Evolutionary conservation across 192 early-diverging fungal genomes (phyloP).

Genomic region (Podila verticillata): DNA sequence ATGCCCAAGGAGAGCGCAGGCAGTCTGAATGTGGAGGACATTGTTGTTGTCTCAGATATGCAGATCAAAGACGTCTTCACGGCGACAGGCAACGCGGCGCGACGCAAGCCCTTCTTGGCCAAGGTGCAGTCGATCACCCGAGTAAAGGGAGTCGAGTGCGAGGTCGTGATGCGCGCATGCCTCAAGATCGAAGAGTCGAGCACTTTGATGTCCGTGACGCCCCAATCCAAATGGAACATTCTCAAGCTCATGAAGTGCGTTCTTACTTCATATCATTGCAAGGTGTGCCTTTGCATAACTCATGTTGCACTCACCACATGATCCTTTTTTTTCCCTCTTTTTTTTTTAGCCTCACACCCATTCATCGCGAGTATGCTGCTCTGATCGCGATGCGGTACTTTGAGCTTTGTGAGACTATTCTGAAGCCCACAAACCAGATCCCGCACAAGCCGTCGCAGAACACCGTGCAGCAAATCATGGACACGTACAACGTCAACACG

Average conservation of each 20-base stretch:
- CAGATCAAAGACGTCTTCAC: slow-evolving; percentile 46
- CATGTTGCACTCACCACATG: background rate
- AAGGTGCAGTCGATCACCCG: slow-evolving; percentile 60
- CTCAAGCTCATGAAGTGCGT: slow-evolving; percentile 57
- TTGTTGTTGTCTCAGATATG: slow-evolving; percentile 68
- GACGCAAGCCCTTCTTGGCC: slow-evolving; percentile 57
- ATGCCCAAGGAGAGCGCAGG: slow-evolving; percentile 31
- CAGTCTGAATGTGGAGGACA: slow-evolving; percentile 69
- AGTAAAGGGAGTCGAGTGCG: slow-evolving; percentile 53
- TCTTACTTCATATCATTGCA: background rate
- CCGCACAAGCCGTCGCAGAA: slow-evolving; percentile 33
- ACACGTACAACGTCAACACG: slow-evolving; percentile 83
- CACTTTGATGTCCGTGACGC: slow-evolving; percentile 54
- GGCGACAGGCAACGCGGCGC: slow-evolving; percentile 6
- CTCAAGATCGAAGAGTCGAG: slow-evolving; percentile 55
- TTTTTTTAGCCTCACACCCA: slow-evolving; percentile 70
- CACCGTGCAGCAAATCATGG: slow-evolving; percentile 58
- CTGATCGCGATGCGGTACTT: slow-evolving; percentile 72
- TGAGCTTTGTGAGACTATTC: slow-evolving; percentile 69
- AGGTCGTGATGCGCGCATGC: slow-evolving; percentile 57
- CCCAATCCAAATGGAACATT: slow-evolving; percentile 54
- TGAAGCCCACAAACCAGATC: slow-evolving; percentile 59
- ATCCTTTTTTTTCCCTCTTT: slow-evolving; percentile 18
- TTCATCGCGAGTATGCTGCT: slow-evolving; percentile 85
- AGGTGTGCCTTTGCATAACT: background rate